Evolutionary conservation across 306 rosid species (phyloP).

Genomic region (Begonia masoniana): DNA sequence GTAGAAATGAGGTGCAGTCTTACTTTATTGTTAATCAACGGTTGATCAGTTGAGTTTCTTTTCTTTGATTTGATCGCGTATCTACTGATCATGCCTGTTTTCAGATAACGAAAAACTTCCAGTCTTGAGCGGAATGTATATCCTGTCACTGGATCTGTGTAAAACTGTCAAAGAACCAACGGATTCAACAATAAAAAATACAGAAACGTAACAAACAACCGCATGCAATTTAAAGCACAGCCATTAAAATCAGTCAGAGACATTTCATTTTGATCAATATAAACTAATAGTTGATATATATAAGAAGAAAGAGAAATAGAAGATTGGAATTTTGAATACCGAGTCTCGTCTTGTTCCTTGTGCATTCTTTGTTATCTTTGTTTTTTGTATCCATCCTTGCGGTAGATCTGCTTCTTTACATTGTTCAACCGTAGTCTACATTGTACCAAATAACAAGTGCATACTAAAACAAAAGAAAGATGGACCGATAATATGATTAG

Average conservation of each 20-base stretch:
- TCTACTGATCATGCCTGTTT: constrained; percentile 30
- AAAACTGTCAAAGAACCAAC: constrained; percentile 16
- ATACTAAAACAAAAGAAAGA: constrained; percentile 8
- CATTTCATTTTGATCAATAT: no score
- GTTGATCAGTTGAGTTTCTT: constrained; percentile 8
- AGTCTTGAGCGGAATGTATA: constrained; percentile 35
- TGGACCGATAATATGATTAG: no score
- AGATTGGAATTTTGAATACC: constrained; percentile 15
- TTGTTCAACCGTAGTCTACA: constrained; percentile 51
- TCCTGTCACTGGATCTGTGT: constrained; percentile 36
- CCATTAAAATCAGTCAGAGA: no score
- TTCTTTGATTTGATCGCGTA: constrained; percentile 28
- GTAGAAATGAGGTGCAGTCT: constrained; percentile 9
- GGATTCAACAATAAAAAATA: no score
- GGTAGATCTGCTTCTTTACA: constrained; percentile 53
- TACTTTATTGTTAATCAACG: constrained; percentile 15
- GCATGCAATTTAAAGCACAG: no score
- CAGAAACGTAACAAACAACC: no score
- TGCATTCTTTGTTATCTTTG: constrained; percentile 31
- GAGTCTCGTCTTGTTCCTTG: constrained; percentile 29
- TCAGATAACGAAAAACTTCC: constrained; percentile 26
- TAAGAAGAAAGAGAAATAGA: not conserved
- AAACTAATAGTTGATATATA: no score
- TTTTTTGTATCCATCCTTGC: constrained; percentile 61
- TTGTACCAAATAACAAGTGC: constrained; percentile 14